A percentile compares a stretch with the other conserved stretches of the same genome.
phyloP scores from a whole-genome alignment of 139 green algal genomes.

The Chlorokybus atmophyticus region DNA sequence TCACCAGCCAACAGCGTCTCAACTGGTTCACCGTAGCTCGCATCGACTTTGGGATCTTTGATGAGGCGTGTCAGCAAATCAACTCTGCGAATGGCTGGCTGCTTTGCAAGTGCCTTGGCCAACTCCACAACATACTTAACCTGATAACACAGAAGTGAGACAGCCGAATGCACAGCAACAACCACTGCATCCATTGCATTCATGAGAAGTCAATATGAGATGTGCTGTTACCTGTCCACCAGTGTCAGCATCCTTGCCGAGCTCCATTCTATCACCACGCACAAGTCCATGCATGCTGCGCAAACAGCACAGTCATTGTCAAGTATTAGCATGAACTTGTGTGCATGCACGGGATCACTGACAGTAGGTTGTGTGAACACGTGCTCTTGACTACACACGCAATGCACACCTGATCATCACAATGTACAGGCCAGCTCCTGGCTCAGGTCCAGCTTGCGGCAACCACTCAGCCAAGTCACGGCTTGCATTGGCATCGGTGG shows the following conservation, averaged over 20 bases:
- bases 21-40: constrained; percentile 48
- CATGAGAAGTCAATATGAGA: too few relatives aligned
- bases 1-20: constrained; percentile 49
- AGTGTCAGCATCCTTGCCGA: constrained; percentile 80
- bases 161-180: constrained; percentile 14
- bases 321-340: neutral
- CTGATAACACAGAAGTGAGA: constrained; percentile 22
- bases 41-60: constrained; percentile 45
- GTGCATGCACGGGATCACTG: neutral
- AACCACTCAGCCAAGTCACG: too few relatives aligned
- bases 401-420: constrained; percentile 24
- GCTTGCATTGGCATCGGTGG: too few relatives aligned
- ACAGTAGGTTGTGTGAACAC: too few relatives aligned
- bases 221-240: constrained; percentile 49
- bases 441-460: too few relatives aligned
- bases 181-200: too few relatives aligned
- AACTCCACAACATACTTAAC: constrained; percentile 96
- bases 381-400: neutral
- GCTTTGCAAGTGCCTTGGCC: constrained; percentile 59
- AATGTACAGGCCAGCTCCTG: constrained; percentile 19
- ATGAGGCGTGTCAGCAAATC: constrained; percentile 85
- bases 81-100: constrained; percentile 78
- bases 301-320: neutral
- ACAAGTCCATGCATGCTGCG: constrained; percentile 72
- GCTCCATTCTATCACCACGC: constrained; percentile 77